Percentiles rank a stretch among this genome's conserved stretches.
These are phyloP conservation scores for Amoebophrya sp. DNA, from an alignment of 169 alveolate genomes.

Conservation along the genomic window DNA sequence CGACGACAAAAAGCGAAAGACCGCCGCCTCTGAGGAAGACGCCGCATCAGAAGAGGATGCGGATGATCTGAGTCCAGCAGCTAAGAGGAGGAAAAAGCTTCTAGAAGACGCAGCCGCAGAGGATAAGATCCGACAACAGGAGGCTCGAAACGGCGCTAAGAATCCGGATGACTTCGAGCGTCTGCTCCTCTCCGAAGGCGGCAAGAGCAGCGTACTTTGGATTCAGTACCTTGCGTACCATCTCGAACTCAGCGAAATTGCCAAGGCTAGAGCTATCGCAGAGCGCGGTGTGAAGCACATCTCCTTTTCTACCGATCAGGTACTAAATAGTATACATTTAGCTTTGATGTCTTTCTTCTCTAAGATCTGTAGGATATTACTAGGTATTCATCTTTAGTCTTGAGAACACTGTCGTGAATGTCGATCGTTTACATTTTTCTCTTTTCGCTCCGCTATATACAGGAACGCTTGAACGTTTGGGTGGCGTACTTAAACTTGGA, in stretches of 20 bases:
- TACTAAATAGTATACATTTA: no score
- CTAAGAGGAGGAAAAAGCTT: neutral
- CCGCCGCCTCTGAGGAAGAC: neutral
- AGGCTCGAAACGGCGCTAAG: neutral
- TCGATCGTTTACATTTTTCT: no score
- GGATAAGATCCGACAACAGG: neutral
- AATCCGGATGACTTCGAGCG: slow-evolving; percentile 12
- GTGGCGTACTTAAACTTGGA: neutral
- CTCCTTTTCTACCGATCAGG: neutral
- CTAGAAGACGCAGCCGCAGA: neutral
- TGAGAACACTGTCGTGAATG: no score
- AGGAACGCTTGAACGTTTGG: slow-evolving; percentile 8
- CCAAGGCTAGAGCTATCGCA: neutral
- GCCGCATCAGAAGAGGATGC: neutral
- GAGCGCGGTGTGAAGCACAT: slow-evolving; percentile 24
- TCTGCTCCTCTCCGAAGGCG: neutral
- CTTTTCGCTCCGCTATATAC: no score
- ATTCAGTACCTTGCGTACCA: neutral
- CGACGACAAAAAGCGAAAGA: no score
- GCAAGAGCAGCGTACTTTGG: neutral
- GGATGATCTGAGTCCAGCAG: neutral
- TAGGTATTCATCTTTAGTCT: no score
- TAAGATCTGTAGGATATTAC: no score
- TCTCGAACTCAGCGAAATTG: neutral
- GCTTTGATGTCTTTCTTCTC: no score